Base-by-base conservation (phyloP, 2,329 filamentous ascomycete species). In the Aurifilum marmelostoma region DNA sequence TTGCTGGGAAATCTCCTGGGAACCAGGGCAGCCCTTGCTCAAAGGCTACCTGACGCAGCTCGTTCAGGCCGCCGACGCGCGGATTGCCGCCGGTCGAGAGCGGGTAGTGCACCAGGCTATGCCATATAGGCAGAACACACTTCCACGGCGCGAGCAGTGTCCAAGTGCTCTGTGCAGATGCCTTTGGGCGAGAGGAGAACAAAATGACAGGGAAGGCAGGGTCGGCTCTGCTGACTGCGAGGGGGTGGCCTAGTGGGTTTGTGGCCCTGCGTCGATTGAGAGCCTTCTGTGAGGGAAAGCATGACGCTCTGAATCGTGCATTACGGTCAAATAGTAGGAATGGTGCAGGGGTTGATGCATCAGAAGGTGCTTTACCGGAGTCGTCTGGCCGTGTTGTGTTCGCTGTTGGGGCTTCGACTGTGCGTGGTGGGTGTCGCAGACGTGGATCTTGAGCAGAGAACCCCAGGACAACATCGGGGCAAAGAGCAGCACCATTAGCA, bases 131-230 rank as follows among this genome's bases (percentile, higher is more conserved):
- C 47, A 89, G 83, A 47, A 98, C 91, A 74, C 92, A 97, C 76
- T 92, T 94, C 93, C 95, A 97, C 0, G 96, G 96, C 3, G 96
- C 85, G 32, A 98, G 83, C 1, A 98, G 77, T 0, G 90, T 96
- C 93, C 94, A 98, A 0, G 85, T 89, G 0, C 91, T 91, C 62
- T 91, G 89, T 1, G 83, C 81, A 61, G 80, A 77, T 12, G 59
- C 37, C 39, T 62, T 66, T 21, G 84, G 77, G 3, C 88, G 85
- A 14, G 87, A 88, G 43, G 90, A 84, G 5, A 93, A 83, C 7
- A 97, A 80, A 1, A 95, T 82, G 52, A 95, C 80, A 0, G 96
- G 96, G 21, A 98, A 96, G 1, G 86, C 81, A 1, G 92, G 92
- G 75, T 97, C 94, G 11, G 81, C 83, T 1, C 83, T 72, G 11